Percentiles rank a stretch among this genome's conserved stretches.
Evolutionary conservation across 768 basidiomycete genomes (phyloP).

Genomic region (Russula griseocarnosa): DNA sequence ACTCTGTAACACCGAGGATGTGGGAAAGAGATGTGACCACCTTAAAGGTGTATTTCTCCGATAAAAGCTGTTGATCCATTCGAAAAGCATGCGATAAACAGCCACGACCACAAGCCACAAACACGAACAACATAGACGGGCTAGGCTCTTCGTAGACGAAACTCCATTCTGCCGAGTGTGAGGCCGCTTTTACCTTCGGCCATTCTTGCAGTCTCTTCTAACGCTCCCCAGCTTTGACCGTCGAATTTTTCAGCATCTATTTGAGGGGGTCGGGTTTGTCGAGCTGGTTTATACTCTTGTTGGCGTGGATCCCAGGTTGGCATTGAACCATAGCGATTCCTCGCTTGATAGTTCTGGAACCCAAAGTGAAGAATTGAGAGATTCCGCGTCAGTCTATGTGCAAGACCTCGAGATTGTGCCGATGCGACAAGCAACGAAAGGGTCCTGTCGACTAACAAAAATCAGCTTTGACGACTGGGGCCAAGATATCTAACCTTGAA

Average conservation of each 20-base stretch:
- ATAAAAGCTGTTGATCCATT: background rate
- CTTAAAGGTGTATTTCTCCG: background rate
- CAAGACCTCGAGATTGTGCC: constrained; percentile 56
- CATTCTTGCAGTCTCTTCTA: constrained; percentile 54
- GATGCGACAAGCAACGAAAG: constrained; percentile 59
- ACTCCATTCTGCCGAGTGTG: constrained; percentile 46
- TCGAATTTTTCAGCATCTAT: constrained; percentile 34
- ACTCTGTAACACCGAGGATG: background rate
- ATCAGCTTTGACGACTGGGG: background rate
- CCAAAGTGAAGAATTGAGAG: constrained; percentile 43
- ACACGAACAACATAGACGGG: background rate
- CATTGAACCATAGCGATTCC: constrained; percentile 24
- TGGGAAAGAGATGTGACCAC: background rate
- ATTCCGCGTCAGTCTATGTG: constrained; percentile 58
- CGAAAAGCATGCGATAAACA: background rate
- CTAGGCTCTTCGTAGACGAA: constrained; percentile 17
- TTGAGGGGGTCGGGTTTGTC: constrained; percentile 17
- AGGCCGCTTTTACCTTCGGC: constrained; percentile 54
- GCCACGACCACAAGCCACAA: background rate
- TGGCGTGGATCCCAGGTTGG: constrained; percentile 13
- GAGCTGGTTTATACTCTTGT: constrained; percentile 22
- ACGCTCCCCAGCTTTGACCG: constrained; percentile 42
- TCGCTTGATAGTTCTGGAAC: constrained; percentile 24
- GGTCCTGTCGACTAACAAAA: constrained; percentile 58
- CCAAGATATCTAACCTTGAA: background rate